A percentile compares a stretch with the other conserved stretches of the same genome.
Conservation (phyloP, 1,284 basidiomycete genomes). For the Limonomyces culmigenus region DNA sequence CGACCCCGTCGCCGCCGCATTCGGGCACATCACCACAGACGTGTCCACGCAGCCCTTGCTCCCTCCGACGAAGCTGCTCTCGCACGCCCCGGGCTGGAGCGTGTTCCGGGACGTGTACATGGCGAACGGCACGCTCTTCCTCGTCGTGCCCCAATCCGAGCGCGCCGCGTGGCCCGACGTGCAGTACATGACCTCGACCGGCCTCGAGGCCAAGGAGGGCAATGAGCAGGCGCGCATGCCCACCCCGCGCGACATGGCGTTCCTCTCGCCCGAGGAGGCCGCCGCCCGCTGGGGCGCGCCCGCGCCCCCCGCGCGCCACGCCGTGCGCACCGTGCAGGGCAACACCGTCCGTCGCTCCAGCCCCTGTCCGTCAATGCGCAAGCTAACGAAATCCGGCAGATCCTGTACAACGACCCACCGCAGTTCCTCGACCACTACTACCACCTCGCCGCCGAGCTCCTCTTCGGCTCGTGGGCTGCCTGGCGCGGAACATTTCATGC, state of each 20-base stretch:
- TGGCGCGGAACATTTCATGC: constrained; percentile 38
- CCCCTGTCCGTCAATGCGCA: neutral
- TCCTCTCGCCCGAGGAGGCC: constrained; percentile 46
- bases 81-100: constrained; percentile 70
- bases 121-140: constrained; percentile 56
- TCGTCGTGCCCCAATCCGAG: constrained; percentile 33
- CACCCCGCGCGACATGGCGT: constrained; percentile 38
- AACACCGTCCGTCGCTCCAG: constrained; percentile 31
- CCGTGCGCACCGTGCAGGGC: constrained; percentile 50
- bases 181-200: constrained; percentile 52
- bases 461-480: constrained; percentile 57
- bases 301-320: constrained; percentile 20
- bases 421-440: constrained; percentile 65
- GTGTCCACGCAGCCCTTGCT: constrained; percentile 11
- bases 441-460: constrained; percentile 65
- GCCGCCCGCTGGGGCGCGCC: constrained; percentile 36
- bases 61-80: constrained; percentile 33
- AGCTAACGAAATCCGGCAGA: neutral
- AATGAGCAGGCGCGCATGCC: constrained; percentile 52
- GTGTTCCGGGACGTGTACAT: constrained; percentile 67
- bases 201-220: constrained; percentile 40
- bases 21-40: constrained; percentile 4
- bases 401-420: constrained; percentile 40
- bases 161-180: constrained; percentile 38
- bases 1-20: neutral